Conservation (phyloP, 192 early-diverging fungal species). For the Coemansia sp. region DNA sequence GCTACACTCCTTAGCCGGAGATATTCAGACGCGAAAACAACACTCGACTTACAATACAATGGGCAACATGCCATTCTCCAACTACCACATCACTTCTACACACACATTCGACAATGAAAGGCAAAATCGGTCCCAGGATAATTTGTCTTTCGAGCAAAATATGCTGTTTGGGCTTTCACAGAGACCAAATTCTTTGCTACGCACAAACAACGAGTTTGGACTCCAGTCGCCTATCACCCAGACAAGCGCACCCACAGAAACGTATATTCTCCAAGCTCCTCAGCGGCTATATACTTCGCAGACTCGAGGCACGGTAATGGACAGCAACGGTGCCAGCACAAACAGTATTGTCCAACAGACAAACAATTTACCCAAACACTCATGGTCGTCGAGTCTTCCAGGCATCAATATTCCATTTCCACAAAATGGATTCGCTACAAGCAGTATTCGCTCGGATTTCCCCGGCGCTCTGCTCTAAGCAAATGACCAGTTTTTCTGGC, state of each 20-base stretch:
- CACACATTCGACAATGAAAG: background rate
- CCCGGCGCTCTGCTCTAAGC: no score
- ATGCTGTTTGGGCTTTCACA: background rate
- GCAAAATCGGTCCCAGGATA: background rate
- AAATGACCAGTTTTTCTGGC: no score
- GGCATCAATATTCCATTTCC: constrained; percentile 3
- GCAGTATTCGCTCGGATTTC: constrained; percentile 1
- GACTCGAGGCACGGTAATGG: constrained; percentile 4
- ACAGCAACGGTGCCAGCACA: background rate
- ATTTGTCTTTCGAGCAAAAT: background rate
- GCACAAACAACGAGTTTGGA: background rate
- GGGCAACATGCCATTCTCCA: constrained; percentile 18
- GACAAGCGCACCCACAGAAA: background rate
- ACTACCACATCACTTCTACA: constrained; percentile 30
- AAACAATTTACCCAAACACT: background rate
- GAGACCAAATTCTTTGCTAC: background rate
- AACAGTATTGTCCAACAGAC: background rate
- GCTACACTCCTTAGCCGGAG: background rate
- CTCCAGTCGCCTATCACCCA: background rate
- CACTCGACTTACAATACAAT: background rate
- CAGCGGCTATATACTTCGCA: constrained; percentile 27
- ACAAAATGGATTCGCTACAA: background rate
- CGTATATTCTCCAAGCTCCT: constrained; percentile 11
- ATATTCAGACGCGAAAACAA: constrained; percentile 1
- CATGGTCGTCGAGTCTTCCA: constrained; percentile 1